Evolutionary conservation across 345 rosid species (phyloP).

Genomic region (Linum trigynum): DNA sequence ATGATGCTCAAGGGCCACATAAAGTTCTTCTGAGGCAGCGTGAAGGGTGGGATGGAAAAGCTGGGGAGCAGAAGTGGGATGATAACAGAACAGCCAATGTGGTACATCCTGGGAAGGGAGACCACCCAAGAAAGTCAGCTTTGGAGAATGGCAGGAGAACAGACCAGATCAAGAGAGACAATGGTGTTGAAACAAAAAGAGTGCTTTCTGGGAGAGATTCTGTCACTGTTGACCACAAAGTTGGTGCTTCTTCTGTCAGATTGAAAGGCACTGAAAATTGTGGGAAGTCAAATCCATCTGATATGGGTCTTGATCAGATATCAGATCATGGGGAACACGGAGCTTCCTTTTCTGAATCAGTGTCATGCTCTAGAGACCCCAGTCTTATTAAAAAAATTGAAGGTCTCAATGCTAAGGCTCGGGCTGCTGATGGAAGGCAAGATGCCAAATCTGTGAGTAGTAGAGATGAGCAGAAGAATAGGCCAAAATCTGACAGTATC

Average conservation of each 20-base stretch:
- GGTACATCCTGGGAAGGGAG: slow-evolving; percentile 32
- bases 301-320: slow-evolving; percentile 23
- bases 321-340: slow-evolving; percentile 19
- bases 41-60: slow-evolving; percentile 52
- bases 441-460: slow-evolving; percentile 29
- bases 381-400: slow-evolving; percentile 79
- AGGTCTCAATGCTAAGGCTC: slow-evolving; percentile 70
- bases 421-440: slow-evolving; percentile 43
- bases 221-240: slow-evolving; percentile 22
- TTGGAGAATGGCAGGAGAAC: slow-evolving; percentile 41
- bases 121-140: slow-evolving; percentile 27
- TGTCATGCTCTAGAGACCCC: slow-evolving; percentile 37
- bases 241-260: slow-evolving; percentile 23
- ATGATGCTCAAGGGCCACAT: slow-evolving; percentile 45
- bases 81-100: slow-evolving; percentile 22
- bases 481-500: slow-evolving; percentile 25
- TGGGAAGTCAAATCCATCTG: slow-evolving; percentile 26
- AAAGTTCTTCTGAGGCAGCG: slow-evolving; percentile 74
- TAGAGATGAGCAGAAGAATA: slow-evolving; percentile 39
- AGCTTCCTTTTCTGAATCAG: slow-evolving; percentile 20
- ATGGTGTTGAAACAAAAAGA: slow-evolving; percentile 27
- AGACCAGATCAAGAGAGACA: slow-evolving; percentile 24
- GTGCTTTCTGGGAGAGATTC: slow-evolving; percentile 21
- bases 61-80: slow-evolving; percentile 42
- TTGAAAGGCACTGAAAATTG: slow-evolving; percentile 25